phyloP scores from a whole-genome alignment of 1,284 basidiomycete species.

The Fomitopsis palustris region DNA sequence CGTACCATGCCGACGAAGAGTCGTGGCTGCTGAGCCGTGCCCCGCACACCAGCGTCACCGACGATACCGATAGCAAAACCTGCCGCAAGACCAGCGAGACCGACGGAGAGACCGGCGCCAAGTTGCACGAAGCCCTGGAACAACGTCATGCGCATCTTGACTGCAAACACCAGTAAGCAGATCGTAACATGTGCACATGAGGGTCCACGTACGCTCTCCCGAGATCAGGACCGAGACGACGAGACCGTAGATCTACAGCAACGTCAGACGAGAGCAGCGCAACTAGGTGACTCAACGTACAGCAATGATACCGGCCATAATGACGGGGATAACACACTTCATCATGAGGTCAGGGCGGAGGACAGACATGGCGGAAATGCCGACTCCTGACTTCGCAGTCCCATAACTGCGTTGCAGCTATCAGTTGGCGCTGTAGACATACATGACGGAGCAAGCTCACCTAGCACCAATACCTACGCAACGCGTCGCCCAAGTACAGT shows the following conservation, averaged over 20 bases:
- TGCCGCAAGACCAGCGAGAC: constrained; percentile 85
- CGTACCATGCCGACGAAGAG: constrained; percentile 86
- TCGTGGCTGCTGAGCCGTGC: constrained; percentile 88
- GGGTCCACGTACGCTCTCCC: constrained; percentile 58
- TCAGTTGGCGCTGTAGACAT: not conserved
- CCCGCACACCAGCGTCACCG: constrained; percentile 91
- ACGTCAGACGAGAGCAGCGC: not conserved
- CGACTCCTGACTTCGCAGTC: constrained; percentile 98
- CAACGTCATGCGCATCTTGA: constrained; percentile 54
- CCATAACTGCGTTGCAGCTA: constrained; percentile 60
- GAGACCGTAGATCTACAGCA: constrained; percentile 72
- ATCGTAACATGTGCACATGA: constrained; percentile 4
- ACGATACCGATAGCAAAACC: constrained; percentile 95
- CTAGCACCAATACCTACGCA: constrained; percentile 67
- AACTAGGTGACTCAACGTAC: constrained; percentile 38
- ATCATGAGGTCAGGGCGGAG: constrained; percentile 94
- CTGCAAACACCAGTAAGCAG: constrained; percentile 26
- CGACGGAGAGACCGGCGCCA: constrained; percentile 86
- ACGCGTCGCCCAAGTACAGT: constrained; percentile 24
- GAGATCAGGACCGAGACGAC: constrained; percentile 91
- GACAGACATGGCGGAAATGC: constrained; percentile 98
- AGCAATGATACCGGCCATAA: constrained; percentile 99
- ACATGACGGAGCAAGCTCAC: constrained; percentile 33
- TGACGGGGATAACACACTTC: constrained; percentile 94
- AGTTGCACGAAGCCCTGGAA: constrained; percentile 88